Evolutionary conservation across 2,329 filamentous ascomycete species (phyloP), one percentile per base, ranked within the genome.

Genomic region (Pseudocercospora eumusae): DNA sequence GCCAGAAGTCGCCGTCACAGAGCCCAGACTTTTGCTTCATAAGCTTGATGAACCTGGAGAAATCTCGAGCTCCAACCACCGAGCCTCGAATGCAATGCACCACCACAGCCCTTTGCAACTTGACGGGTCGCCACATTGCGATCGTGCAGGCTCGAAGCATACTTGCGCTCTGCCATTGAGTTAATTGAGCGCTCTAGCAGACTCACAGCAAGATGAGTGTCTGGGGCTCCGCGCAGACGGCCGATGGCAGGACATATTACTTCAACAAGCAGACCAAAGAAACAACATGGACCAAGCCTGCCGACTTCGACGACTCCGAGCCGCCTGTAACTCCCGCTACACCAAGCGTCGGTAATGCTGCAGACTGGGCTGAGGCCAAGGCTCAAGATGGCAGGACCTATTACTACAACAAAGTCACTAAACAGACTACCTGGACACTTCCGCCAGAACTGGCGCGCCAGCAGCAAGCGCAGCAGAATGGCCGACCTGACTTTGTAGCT

Each of bases 351-450:
- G 52, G 27, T 20, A 53, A 27, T 53, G 21, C 49, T 25, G 70
- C 68, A 10, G 70, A 71, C 66, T 99, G 93, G 92, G 95, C 93
- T 73, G 92, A 96, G 77, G 95, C 96, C 73, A 92, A 89, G 25
- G 88, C 91, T 21, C 87, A 92, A 65, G 90, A 91, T 66, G 95
- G 93, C 52, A 87, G 88, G 71, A 91, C 93, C 74, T 99, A 99
- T 78, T 99, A 92, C 71, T 93, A 93, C 77, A 95, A 99, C 76
- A 90, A 88, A 33, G 89, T 96, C 77, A 93, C 91, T 49, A 93
- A 93, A 78, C 85, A 92, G 79, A 98, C 92, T 75, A 92, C 90
- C 31, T 99, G 95, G 95, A 89, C 93, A 72, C 93, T 96, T 84
- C 95, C 95, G 13, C 69, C 66, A 25, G 52, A 61, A n/a, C 63